Conservation (phyloP, 1,284 basidiomycete species). For the Cystodermella granulosa region DNA sequence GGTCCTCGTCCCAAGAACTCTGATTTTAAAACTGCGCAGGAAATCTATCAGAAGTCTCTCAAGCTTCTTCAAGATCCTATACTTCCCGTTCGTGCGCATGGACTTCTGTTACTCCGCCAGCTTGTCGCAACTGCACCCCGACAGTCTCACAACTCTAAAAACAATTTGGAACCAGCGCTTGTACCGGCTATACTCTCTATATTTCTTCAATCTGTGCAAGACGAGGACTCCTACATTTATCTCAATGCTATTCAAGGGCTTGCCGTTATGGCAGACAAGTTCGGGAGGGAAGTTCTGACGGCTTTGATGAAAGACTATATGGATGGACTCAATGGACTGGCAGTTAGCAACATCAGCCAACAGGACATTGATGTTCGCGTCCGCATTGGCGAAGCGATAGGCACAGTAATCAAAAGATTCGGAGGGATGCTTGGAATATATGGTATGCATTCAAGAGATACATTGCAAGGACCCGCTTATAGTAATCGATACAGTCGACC, state of each 20-base stretch:
- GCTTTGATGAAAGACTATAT: conserved; percentile 63
- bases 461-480: background rate
- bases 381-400: conserved; percentile 85
- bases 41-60: conserved; percentile 81
- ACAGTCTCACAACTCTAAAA: conserved; percentile 16
- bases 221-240: conserved; percentile 94
- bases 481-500: conserved; percentile 4
- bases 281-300: conserved; percentile 69
- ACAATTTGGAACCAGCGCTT: conserved; percentile 54
- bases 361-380: conserved; percentile 73
- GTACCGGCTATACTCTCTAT: conserved; percentile 82
- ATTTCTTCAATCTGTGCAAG: conserved; percentile 80
- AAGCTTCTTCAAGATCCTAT: conserved; percentile 87
- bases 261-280: conserved; percentile 72
- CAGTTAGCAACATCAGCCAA: conserved; percentile 47
- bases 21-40: conserved; percentile 46
- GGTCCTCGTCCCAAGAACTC: conserved; percentile 24
- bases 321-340: conserved; percentile 48
- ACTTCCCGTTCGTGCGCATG: conserved; percentile 93
- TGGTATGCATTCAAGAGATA: conserved; percentile 47
- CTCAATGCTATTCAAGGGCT: conserved; percentile 90
- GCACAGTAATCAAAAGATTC: conserved; percentile 70
- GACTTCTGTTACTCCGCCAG: conserved; percentile 76
- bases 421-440: conserved; percentile 67
- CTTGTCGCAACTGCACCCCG: conserved; percentile 50